Percentiles rank a stretch among this genome's conserved stretches.
phyloP scores from a whole-genome alignment of 495 filamentous ascomycete species.

The Pyrenula massariospora region DNA sequence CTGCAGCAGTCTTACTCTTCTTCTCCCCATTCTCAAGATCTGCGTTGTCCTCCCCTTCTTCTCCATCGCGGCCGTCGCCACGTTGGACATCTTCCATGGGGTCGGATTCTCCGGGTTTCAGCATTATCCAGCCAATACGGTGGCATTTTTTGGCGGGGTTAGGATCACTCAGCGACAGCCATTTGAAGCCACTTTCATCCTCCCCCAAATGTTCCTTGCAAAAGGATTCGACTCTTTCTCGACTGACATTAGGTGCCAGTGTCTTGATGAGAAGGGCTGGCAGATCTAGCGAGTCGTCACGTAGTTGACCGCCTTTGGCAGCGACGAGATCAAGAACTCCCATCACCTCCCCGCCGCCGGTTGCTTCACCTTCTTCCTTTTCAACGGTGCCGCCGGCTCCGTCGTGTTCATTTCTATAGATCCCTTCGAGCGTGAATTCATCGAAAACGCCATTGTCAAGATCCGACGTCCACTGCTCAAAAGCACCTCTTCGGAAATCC shows the following conservation, averaged over 20 bases:
- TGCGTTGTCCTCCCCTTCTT: constrained; percentile 43
- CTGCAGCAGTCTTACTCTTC: constrained; percentile 40
- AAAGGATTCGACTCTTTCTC: constrained; percentile 84
- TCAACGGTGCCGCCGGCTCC: constrained; percentile 77
- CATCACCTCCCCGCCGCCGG: constrained; percentile 79
- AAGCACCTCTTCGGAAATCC: constrained; percentile 62
- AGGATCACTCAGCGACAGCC: constrained; percentile 87
- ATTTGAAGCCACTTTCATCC: constrained; percentile 76
- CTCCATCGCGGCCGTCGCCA: constrained; percentile 52
- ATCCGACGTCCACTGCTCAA: constrained; percentile 75
- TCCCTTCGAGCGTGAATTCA: constrained; percentile 88
- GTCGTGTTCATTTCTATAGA: constrained; percentile 87
- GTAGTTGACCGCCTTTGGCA: constrained; percentile 62
- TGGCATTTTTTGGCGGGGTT: constrained; percentile 96
- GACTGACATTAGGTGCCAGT: constrained; percentile 88
- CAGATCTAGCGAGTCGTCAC: constrained; percentile 71
- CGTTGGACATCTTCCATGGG: constrained; percentile 37
- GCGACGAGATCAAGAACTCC: constrained; percentile 84
- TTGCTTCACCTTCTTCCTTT: constrained; percentile 89
- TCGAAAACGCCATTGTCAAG: constrained; percentile 76
- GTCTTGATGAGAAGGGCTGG: constrained; percentile 96
- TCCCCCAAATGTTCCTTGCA: constrained; percentile 87
- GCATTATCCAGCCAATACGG: constrained; percentile 96
- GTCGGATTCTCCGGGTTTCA: constrained; percentile 61
- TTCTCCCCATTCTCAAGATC: constrained; percentile 11